phyloP scores from a whole-genome alignment of 2,329 filamentous ascomycete species.

The Corinectria fuckeliana region DNA sequence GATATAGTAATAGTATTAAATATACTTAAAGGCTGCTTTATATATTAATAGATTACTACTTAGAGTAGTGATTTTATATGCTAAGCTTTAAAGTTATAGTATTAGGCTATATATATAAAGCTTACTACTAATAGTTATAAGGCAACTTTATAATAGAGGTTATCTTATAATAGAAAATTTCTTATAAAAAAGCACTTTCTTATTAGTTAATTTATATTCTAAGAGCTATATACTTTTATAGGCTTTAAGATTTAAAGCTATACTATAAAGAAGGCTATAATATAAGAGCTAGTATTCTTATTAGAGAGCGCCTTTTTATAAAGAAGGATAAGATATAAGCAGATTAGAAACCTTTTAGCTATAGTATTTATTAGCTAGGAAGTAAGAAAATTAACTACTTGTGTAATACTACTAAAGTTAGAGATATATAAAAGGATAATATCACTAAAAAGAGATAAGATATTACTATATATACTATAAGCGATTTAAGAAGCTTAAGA shows the following conservation, averaged over 20 bases:
- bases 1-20: not conserved
- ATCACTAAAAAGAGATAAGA: not conserved
- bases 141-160: not conserved
- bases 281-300: not conserved
- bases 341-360: not conserved
- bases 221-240: not conserved
- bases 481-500: not conserved
- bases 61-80: not conserved
- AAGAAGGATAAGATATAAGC: not conserved
- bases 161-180: not conserved
- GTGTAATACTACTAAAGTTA: not conserved
- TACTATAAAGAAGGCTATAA: not conserved
- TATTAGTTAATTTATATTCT: not conserved
- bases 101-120: not conserved
- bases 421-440: not conserved
- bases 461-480: not conserved
- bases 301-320: not conserved
- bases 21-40: not conserved
- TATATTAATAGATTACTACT: not conserved
- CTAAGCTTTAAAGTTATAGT: not conserved
- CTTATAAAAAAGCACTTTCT: not conserved
- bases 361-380: not conserved
- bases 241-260: not conserved
- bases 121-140: not conserved
- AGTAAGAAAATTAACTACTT: not conserved